Evolutionary conservation across 768 basidiomycete species (phyloP).

Genomic region (Dioszegia crocea): DNA sequence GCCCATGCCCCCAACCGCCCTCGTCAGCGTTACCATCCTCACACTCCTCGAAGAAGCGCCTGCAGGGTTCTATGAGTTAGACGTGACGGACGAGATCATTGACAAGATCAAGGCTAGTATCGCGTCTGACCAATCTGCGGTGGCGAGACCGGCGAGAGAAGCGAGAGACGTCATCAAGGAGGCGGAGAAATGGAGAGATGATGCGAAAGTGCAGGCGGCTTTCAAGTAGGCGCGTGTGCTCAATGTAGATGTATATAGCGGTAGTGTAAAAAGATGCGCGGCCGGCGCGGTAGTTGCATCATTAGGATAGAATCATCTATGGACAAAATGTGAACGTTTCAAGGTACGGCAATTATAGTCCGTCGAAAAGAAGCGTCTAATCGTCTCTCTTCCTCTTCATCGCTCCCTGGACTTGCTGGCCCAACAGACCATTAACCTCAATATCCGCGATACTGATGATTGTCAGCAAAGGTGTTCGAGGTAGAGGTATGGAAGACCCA

Average conservation of each 20-base stretch:
- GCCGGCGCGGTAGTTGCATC: no score
- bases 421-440: background rate
- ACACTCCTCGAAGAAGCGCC: constrained; percentile 51
- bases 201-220: constrained; percentile 43
- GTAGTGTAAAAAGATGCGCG: no score
- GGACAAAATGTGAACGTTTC: no score
- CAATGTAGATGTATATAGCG: no score
- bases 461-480: no score
- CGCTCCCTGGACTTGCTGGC: background rate
- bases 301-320: no score
- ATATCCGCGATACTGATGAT: background rate
- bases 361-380: no score
- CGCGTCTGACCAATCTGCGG: constrained; percentile 64
- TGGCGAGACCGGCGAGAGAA: constrained; percentile 68
- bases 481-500: no score
- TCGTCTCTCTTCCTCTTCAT: background rate
- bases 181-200: constrained; percentile 44
- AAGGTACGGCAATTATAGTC: no score
- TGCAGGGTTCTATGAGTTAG: constrained; percentile 65
- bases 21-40: constrained; percentile 45
- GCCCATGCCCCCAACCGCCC: constrained; percentile 63
- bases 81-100: constrained; percentile 61
- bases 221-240: constrained; percentile 22
- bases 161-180: constrained; percentile 57
- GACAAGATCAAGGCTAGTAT: constrained; percentile 70